Evolutionary conservation across 805 yeast species (phyloP).

Genomic region (Starmerella bombicola): DNA sequence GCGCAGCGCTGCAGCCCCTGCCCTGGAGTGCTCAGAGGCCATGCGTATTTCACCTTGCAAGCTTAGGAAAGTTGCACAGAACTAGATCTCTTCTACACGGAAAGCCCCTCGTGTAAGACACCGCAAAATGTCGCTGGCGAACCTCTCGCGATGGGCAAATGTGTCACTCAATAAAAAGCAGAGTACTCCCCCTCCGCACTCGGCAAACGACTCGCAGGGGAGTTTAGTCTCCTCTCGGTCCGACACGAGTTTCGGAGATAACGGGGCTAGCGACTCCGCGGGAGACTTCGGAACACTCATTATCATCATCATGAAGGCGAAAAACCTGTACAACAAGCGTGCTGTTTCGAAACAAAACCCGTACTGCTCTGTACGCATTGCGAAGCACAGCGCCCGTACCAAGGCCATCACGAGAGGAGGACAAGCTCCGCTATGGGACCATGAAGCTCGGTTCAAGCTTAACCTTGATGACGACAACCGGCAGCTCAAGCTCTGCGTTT

Average conservation of each 20-base stretch:
- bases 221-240: not conserved
- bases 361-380: slow-evolving; percentile 68
- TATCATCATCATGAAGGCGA: slow-evolving; percentile 66
- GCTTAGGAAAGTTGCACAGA: too few species aligned
- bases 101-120: too few species aligned
- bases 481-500: slow-evolving; percentile 53
- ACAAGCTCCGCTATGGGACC: slow-evolving; percentile 75
- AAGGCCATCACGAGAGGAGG: slow-evolving; percentile 77
- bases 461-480: slow-evolving; percentile 34
- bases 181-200: not conserved
- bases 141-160: slow-evolving; percentile 4
- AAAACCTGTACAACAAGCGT: slow-evolving; percentile 73
- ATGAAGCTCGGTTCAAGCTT: slow-evolving; percentile 29
- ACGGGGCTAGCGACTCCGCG: not conserved
- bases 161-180: not conserved
- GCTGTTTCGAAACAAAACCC: slow-evolving; percentile 91
- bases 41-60: too few species aligned
- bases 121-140: slow-evolving; percentile 2
- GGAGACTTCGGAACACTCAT: slow-evolving; percentile 42
- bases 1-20: too few species aligned
- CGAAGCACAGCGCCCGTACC: slow-evolving; percentile 70
- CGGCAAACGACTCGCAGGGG: not conserved
- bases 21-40: too few species aligned
- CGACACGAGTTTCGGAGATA: not conserved
- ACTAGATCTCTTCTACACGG: too few species aligned